Evolutionary conservation across 2,329 filamentous ascomycete species (phyloP).

Genomic region (Sclerotinia spermophila): DNA sequence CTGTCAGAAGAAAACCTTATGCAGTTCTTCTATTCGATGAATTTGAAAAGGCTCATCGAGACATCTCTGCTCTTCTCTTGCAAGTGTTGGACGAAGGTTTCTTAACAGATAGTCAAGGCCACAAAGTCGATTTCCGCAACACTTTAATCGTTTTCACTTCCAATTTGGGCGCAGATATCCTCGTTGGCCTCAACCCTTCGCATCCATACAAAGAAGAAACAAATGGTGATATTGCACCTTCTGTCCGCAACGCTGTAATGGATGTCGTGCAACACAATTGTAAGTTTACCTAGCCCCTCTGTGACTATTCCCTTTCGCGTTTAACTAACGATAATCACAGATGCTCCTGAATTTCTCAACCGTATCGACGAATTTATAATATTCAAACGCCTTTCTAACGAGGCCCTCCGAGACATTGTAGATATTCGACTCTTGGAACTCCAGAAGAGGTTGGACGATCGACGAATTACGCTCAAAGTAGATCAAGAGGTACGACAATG

Average conservation of each 20-base stretch:
- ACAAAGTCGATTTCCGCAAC: constrained; percentile 95
- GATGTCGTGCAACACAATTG: constrained; percentile 69
- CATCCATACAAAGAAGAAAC: constrained; percentile 60
- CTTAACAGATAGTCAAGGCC: constrained; percentile 90
- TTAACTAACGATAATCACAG: constrained; percentile 18
- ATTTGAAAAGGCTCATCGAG: constrained; percentile 94
- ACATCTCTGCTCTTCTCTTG: constrained; percentile 86
- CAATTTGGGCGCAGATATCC: constrained; percentile 88
- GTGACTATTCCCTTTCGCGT: not conserved
- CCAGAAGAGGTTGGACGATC: constrained; percentile 76
- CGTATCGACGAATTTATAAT: constrained; percentile 95
- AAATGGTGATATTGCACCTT: constrained; percentile 67
- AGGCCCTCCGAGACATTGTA: constrained; percentile 84
- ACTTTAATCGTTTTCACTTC: constrained; percentile 95
- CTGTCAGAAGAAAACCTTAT: constrained; percentile 90
- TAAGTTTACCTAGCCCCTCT: constrained; percentile 38
- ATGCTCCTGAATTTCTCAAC: constrained; percentile 94
- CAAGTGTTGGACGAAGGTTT: constrained; percentile 97
- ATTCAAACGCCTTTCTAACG: constrained; percentile 78
- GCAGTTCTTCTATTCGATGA: constrained; percentile 94
- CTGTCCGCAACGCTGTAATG: constrained; percentile 78
- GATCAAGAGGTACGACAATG: constrained; percentile 71
- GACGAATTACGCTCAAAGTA: constrained; percentile 74
- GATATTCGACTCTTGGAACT: constrained; percentile 87
- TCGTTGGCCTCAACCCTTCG: constrained; percentile 69